Evolutionary conservation across 306 rosid species (phyloP), one percentile per base, ranked within the genome.

Genomic region (Corylus avellana): DNA sequence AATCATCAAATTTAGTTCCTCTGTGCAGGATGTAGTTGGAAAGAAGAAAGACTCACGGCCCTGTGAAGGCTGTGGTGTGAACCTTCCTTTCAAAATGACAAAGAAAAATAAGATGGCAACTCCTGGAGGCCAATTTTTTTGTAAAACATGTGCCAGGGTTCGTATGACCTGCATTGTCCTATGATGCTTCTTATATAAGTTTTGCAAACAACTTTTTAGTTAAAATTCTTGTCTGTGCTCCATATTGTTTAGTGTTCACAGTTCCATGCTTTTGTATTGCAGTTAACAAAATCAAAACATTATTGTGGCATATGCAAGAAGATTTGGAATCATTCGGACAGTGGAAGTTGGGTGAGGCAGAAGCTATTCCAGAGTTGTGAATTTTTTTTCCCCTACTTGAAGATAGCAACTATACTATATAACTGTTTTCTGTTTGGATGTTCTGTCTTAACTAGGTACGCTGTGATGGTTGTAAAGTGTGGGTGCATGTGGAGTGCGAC

Each of bases 401-500:
- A 62, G 54, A 59, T 75, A 70, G 20, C n/a, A 18, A 70, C 70
- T 73, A 73, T 85, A 68, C 73, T 46, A 54, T 77, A 27, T 74
- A 70, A 71, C 77, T 8, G 22, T 39, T 27, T 55, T 74, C 37
- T 35, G 79, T 70, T 57, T 75, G 79, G 72, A 69, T 62, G 67
- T 47, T 64, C 59, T 83, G 77, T 77, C 69, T 61, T 78, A 84
- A 79, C 84, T 79, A 96, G 99, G 99, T 96, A 58, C 99, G 98
- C 18, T 96, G 99, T 81, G 99, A 96, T 79, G 98, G 99, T 79
- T 96, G 99, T 84, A 93, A 90, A 84, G 98, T 93, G 66, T 96
- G 99, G 99, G 99, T 96, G 84, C 99, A 96, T 11, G 97, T 98
- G 1, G 99, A 89, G 82, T 96, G 99, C 11, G 99, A 91, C 91